Evolutionary conservation across 768 basidiomycete species (phyloP).

Genomic region (Russula sp.): DNA sequence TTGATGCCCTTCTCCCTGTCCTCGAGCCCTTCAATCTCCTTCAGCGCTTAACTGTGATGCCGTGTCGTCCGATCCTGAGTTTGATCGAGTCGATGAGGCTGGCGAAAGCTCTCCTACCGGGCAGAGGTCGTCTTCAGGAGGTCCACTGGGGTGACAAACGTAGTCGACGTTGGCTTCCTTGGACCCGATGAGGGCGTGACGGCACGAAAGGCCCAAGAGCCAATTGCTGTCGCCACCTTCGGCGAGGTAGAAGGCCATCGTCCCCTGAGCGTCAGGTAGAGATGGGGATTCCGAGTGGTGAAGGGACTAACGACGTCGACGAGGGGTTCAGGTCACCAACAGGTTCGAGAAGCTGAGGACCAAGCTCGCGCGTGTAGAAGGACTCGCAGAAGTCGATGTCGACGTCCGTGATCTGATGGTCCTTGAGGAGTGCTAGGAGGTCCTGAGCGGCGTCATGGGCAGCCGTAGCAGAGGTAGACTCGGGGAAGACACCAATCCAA

Average conservation of each 20-base stretch:
- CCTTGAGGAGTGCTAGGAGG: too few species aligned
- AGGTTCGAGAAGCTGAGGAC: constrained; percentile 30
- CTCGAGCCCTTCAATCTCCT: constrained; percentile 25
- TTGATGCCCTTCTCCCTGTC: too few species aligned
- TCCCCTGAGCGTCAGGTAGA: constrained; percentile 31
- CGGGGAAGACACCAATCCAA: constrained; percentile 35
- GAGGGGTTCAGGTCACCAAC: constrained; percentile 27
- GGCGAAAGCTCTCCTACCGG: constrained; percentile 26
- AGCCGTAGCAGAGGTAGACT: constrained; percentile 22
- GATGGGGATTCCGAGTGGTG: constrained; percentile 32
- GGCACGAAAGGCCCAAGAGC: constrained; percentile 28
- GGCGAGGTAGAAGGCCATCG: constrained; percentile 31
- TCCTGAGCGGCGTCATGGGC: too few species aligned
- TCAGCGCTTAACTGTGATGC: constrained; percentile 22
- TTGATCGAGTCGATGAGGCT: constrained; percentile 29
- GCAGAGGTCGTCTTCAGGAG: constrained; percentile 29
- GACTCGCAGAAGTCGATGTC: constrained; percentile 35
- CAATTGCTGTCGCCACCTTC: constrained; percentile 29
- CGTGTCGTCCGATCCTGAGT: constrained; percentile 23
- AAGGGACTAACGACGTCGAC: constrained; percentile 28
- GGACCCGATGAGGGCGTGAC: constrained; percentile 27
- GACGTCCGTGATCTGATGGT: constrained; percentile 29
- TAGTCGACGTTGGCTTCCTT: constrained; percentile 28
- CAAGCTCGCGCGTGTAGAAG: constrained; percentile 25
- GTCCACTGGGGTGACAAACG: constrained; percentile 24